A percentile compares a stretch with the other conserved stretches of the same genome.
Conservation (phyloP, 345 rosid genomes). For the Salix brachista region DNA sequence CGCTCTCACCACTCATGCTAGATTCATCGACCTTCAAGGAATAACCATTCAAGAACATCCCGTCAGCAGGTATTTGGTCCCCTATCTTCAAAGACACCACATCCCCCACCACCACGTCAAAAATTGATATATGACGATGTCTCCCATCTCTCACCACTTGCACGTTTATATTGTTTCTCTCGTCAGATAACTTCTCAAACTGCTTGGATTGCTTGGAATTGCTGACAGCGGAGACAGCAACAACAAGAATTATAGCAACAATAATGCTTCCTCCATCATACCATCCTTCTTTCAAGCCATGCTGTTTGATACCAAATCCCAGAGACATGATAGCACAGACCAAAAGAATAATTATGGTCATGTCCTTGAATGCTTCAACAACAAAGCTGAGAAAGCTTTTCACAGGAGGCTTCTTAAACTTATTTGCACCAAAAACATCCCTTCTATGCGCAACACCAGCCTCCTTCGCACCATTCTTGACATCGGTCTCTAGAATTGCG, state of each 20-base stretch:
- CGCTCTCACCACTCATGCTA: constrained; percentile 34
- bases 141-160: constrained; percentile 31
- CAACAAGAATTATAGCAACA: constrained; percentile 9
- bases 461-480: constrained; percentile 16
- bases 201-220: constrained; percentile 32
- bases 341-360: constrained; percentile 19
- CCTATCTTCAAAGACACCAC: constrained; percentile 33
- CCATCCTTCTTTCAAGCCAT: constrained; percentile 23
- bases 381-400: constrained; percentile 13
- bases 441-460: constrained; percentile 22
- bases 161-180: constrained; percentile 17
- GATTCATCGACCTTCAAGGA: constrained; percentile 38
- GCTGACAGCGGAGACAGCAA: constrained; percentile 21
- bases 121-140: constrained; percentile 10
- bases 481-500: constrained; percentile 14
- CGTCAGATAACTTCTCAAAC: constrained; percentile 22
- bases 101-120: constrained; percentile 35
- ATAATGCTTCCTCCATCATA: constrained; percentile 22
- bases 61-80: constrained; percentile 32
- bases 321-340: constrained; percentile 19
- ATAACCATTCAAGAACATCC: constrained; percentile 30
- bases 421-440: constrained; percentile 18
- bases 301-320: constrained; percentile 14
- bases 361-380: constrained; percentile 18
- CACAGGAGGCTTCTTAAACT: constrained; percentile 1